A percentile compares a stretch with the other conserved stretches of the same genome.
Conservation (phyloP, 2,329 filamentous ascomycete genomes). For the Triangularia verruculosa region DNA sequence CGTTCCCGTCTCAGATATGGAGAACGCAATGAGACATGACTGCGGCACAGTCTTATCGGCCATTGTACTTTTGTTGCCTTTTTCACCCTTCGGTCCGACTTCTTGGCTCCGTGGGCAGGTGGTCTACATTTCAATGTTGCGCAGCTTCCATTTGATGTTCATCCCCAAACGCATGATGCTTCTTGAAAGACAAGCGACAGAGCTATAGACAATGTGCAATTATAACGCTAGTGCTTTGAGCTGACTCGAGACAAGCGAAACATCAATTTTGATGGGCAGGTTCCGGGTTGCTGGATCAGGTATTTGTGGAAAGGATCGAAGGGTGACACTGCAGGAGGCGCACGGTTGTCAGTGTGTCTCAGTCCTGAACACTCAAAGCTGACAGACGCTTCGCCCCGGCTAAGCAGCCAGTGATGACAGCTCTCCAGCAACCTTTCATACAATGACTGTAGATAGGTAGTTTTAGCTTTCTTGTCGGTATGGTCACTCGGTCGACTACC, state of each 20-base stretch:
- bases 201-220: background rate
- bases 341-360: background rate
- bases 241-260: background rate
- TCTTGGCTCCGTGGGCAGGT: background rate
- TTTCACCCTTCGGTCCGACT: background rate
- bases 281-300: background rate
- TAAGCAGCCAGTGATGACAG: background rate
- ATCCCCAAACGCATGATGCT: background rate
- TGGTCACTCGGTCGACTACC: too few species aligned
- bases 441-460: too few species aligned
- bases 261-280: background rate
- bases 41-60: background rate
- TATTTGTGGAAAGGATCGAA: background rate
- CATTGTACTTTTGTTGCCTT: background rate
- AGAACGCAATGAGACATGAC: background rate
- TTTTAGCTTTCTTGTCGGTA: too few species aligned
- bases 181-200: background rate
- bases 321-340: background rate
- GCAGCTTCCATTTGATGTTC: background rate
- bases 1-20: background rate
- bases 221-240: background rate
- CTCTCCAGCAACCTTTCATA: too few species aligned
- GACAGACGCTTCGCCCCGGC: background rate
- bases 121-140: background rate
- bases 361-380: background rate